Conservation (phyloP, 192 early-diverging fungal species). For the Cladochytrium replicatum region DNA sequence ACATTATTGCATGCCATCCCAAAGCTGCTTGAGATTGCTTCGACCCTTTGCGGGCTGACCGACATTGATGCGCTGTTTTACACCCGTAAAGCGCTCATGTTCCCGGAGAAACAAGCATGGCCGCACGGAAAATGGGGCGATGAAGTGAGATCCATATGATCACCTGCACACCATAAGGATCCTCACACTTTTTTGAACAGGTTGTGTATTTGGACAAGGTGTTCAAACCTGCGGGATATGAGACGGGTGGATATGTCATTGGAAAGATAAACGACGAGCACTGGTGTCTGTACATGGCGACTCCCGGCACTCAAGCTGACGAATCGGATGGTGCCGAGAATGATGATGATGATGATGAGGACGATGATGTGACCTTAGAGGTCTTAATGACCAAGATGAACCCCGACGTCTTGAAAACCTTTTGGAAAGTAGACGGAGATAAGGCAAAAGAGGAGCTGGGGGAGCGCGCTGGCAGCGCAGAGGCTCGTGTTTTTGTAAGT, state of each 20-base stretch:
- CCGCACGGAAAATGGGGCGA: constrained; percentile 87
- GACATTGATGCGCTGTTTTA: constrained; percentile 82
- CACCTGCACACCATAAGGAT: too few relatives aligned
- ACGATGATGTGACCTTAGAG: constrained; percentile 88
- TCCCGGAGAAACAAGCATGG: constrained; percentile 78
- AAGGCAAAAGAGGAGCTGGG: constrained; percentile 53
- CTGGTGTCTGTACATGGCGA: constrained; percentile 89
- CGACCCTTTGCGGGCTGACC: constrained; percentile 46
- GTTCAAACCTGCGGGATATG: constrained; percentile 27
- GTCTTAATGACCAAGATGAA: constrained; percentile 92
- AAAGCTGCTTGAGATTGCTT: constrained; percentile 74
- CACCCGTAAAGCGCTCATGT: constrained; percentile 94
- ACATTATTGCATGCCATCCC: constrained; percentile 83
- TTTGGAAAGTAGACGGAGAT: constrained; percentile 55
- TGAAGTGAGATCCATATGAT: constrained; percentile 54
- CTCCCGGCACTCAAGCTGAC: constrained; percentile 42
- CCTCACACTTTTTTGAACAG: constrained; percentile 7
- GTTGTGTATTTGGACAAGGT: constrained; percentile 43
- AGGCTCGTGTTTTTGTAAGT: constrained; percentile 24
- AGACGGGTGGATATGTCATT: constrained; percentile 74
- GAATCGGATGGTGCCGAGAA: constrained; percentile 36
- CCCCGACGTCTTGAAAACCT: constrained; percentile 64
- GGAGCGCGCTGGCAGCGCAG: constrained; percentile 19
- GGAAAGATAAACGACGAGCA: constrained; percentile 92
- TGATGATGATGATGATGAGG: constrained; percentile 20